Conservation (phyloP, 805 yeast genomes). For the Starmera caribaea region DNA sequence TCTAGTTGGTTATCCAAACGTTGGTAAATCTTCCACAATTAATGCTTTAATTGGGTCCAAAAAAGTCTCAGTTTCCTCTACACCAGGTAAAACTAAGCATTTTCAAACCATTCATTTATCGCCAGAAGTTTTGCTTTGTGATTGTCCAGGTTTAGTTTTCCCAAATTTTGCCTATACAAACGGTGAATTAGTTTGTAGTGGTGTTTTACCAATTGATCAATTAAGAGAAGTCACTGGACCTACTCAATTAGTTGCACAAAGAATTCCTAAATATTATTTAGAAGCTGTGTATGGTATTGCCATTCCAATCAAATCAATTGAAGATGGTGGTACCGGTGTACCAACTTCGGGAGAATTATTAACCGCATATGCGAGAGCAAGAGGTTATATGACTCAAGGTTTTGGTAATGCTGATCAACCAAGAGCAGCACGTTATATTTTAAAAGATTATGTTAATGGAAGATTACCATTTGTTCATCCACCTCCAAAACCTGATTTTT, state of each 20-base stretch:
- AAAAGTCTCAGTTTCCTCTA: conserved; percentile 95
- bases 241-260: conserved; percentile 68
- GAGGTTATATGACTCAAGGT: conserved; percentile 97
- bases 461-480: conserved; percentile 78
- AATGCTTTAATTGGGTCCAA: conserved; percentile 94
- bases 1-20: conserved; percentile 95
- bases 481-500: conserved; percentile 66
- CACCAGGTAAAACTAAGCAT: conserved; percentile 99
- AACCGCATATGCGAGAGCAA: conserved; percentile 88
- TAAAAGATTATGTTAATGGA: conserved; percentile 94
- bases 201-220: conserved; percentile 98
- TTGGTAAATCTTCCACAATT: conserved; percentile 95
- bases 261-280: conserved; percentile 80
- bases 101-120: conserved; percentile 91
- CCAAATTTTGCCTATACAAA: conserved; percentile 96
- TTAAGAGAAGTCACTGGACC: conserved; percentile 90
- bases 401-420: conserved; percentile 96
- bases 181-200: conserved; percentile 94
- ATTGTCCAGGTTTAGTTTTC: conserved; percentile 98
- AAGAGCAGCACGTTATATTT: conserved; percentile 83
- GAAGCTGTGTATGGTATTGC: conserved; percentile 94
- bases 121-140: conserved; percentile 79
- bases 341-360: conserved; percentile 87
- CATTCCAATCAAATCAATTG: conserved; percentile 61
- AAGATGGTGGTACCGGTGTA: conserved; percentile 83